These are phyloP conservation scores for Salix viminalis DNA, from an alignment of 345 rosid genomes.

Conservation along the genomic window DNA sequence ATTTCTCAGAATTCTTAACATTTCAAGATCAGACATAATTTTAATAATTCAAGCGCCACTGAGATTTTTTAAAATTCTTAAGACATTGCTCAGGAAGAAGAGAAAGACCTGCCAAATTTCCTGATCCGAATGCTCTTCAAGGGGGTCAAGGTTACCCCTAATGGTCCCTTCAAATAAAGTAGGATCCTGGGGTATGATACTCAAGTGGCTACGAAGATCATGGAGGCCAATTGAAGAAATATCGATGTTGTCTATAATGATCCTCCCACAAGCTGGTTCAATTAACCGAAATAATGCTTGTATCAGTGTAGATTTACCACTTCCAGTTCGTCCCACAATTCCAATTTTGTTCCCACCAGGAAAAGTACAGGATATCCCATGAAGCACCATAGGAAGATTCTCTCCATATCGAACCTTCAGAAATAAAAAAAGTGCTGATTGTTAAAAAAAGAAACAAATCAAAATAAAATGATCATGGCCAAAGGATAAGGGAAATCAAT, in stretches of 20 bases:
- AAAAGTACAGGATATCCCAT: slow-evolving; percentile 70
- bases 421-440: slow-evolving; percentile 6
- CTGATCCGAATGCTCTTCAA: slow-evolving; percentile 85
- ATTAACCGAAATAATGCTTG: slow-evolving; percentile 95
- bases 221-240: slow-evolving; percentile 87
- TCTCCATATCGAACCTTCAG: slow-evolving; percentile 89
- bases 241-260: slow-evolving; percentile 89
- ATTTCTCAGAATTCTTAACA: neutral
- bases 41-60: no score
- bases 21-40: neutral
- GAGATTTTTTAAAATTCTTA: neutral
- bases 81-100: neutral
- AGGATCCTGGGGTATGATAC: slow-evolving; percentile 99
- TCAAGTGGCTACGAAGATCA: slow-evolving; percentile 86
- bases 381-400: slow-evolving; percentile 93
- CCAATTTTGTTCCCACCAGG: slow-evolving; percentile 98
- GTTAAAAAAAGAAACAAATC: no score
- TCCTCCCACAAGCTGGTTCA: slow-evolving; percentile 80
- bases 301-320: slow-evolving; percentile 95
- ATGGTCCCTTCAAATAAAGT: slow-evolving; percentile 94
- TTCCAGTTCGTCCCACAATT: slow-evolving; percentile 97
- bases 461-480: neutral
- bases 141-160: slow-evolving; percentile 93
- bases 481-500: no score
- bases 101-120: slow-evolving; percentile 83